Percentiles rank a stretch among this genome's conserved stretches.
phyloP scores from a whole-genome alignment of 306 rosid genomes.

The Begonia loranthoides region DNA sequence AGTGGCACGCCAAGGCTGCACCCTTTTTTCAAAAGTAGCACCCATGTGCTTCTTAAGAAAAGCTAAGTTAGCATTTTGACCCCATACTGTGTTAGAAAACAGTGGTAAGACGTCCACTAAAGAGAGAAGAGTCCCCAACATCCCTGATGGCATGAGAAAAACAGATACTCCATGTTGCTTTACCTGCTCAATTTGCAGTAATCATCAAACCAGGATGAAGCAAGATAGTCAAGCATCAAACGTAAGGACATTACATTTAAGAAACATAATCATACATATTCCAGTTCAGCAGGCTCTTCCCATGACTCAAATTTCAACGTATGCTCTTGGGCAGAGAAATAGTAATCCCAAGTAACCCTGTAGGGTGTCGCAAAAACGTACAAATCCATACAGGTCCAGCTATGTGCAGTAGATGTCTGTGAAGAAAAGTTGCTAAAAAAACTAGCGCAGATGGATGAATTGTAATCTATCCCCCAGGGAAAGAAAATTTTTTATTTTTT shows the following conservation, averaged over 20 bases:
- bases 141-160: slow-evolving; percentile 98
- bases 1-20: slow-evolving; percentile 57
- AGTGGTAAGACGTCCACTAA: slow-evolving; percentile 77
- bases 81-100: slow-evolving; percentile 85
- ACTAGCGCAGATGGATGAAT: not conserved
- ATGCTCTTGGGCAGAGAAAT: slow-evolving; percentile 73
- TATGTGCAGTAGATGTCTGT: slow-evolving; percentile 88
- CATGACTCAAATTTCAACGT: slow-evolving; percentile 70
- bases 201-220: slow-evolving; percentile 14
- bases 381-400: slow-evolving; percentile 98
- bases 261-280: slow-evolving; percentile 51
- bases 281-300: slow-evolving; percentile 97
- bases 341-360: slow-evolving; percentile 94
- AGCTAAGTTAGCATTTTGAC: slow-evolving; percentile 68
- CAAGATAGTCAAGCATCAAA: slow-evolving; percentile 1
- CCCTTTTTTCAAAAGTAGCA: slow-evolving; percentile 68
- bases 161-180: slow-evolving; percentile 92
- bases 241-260: slow-evolving; percentile 9
- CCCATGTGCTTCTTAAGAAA: slow-evolving; percentile 90
- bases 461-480: not conserved
- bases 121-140: slow-evolving; percentile 86
- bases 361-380: slow-evolving; percentile 95
- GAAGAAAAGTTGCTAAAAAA: not conserved
- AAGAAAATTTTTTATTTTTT: not conserved
- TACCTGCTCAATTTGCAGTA: slow-evolving; percentile 42